phyloP scores from a whole-genome alignment of 169 alveolate species.

The Plasmodium gaboni region DNA sequence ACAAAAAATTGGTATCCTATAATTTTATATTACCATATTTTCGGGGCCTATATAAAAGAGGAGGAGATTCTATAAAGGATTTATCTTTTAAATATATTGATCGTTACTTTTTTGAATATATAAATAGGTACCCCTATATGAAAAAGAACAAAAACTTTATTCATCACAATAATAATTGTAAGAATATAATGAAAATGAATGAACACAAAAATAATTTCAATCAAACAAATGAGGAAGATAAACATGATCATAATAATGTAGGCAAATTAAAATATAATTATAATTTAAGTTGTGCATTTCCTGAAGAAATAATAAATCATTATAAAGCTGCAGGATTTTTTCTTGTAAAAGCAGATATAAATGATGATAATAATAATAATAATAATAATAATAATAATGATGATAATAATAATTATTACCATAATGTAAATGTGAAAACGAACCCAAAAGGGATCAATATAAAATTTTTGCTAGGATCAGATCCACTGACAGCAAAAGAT shows the following conservation, averaged over 20 bases:
- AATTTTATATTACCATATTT: no score
- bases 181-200: not conserved
- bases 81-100: no score
- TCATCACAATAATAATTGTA: not conserved
- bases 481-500: slow-evolving; percentile 16
- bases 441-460: slow-evolving; percentile 17
- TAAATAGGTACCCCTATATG: no score
- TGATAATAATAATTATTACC: not conserved
- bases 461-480: slow-evolving; percentile 41
- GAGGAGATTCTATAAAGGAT: no score
- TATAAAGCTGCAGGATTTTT: slow-evolving; percentile 57
- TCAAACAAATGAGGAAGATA: no score
- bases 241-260: not conserved
- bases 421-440: slow-evolving; percentile 14
- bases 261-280: not conserved
- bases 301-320: not conserved
- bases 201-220: slow-evolving; percentile 3
- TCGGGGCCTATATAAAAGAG: no score
- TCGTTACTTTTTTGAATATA: no score
- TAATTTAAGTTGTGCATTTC: not conserved
- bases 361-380: not conserved
- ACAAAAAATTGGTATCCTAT: no score
- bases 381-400: not conserved
- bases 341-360: slow-evolving; percentile 6
- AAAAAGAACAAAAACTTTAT: no score